phyloP scores from a whole-genome alignment of 2,329 filamentous ascomycete species.

The Hymenoscyphus fraxineus region DNA sequence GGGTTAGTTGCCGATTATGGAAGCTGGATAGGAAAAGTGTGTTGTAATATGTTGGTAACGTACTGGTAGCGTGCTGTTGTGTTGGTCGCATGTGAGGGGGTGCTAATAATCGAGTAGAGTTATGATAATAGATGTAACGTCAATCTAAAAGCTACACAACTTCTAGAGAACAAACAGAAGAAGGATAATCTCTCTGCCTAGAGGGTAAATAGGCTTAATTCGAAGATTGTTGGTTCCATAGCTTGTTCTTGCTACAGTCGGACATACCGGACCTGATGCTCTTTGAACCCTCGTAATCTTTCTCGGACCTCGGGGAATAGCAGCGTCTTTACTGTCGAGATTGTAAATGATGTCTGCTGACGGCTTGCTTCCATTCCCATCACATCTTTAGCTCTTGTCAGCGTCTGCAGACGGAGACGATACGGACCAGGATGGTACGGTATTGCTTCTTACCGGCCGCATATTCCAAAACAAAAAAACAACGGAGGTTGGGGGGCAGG shows the following conservation, averaged over 20 bases:
- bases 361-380: not conserved
- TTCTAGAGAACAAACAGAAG: not conserved
- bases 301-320: not conserved
- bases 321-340: not conserved
- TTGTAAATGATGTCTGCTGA: not conserved
- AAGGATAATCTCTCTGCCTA: not conserved
- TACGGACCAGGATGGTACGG: not conserved
- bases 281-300: not conserved
- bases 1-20: not conserved
- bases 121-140: conserved; percentile 11
- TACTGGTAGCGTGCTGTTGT: conserved; percentile 2
- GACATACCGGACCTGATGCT: not conserved
- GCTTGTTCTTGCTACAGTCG: not conserved
- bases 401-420: not conserved
- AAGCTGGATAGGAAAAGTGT: conserved; percentile 1
- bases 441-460: not conserved
- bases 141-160: conserved; percentile 10
- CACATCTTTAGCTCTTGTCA: not conserved
- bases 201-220: conserved; percentile 6
- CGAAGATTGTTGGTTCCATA: not conserved
- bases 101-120: conserved; percentile 2
- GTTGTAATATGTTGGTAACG: conserved; percentile 5
- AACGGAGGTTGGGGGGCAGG: not conserved
- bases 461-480: conserved; percentile 3
- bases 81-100: conserved; percentile 7